Evolutionary conservation across 2,329 filamentous ascomycete genomes (phyloP), one percentile per base, ranked within the genome.

Genomic region (Talaromyces sp.): DNA sequence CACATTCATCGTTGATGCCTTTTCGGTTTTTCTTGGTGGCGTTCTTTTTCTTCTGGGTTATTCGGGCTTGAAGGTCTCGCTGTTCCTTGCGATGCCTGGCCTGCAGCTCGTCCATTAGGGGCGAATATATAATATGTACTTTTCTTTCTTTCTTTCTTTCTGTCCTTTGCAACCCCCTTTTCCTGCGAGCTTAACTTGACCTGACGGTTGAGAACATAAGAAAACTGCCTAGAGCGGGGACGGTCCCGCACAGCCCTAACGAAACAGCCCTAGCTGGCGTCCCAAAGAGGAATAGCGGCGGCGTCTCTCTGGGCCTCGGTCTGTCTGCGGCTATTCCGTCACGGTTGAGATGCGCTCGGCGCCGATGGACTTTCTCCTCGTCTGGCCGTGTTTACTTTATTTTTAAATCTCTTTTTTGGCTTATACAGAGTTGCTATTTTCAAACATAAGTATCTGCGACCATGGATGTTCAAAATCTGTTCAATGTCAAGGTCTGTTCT

Each of bases 11-110:
- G 65, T 87, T 87, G 47, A 94, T 81, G 31, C 88, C 87, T 73
- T 89, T 87, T 56, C 86, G 81, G 8, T 85, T 87, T 75, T 87
- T 88, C 79, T 98, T 99, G 54, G 89, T 96, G 16, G 95, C 93
- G 68, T 90, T 89, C 82, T 97, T 98, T 83, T 97, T 99, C 83
- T 97, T 98, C 78, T 89, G 92, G 5, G 91, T 97, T 71, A 96
- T 87, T 63, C 89, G 88, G 57, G 87, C 85, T 75, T 96, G 91
- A 30, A 99, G 83, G 64, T 98, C 94, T 68, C 88, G 89, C 74
- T 90, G 87, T 78, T 99, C 94, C 76, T 91, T 95, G 69, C 91
- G 88, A 75, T 99, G 95, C 54, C 88, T 89, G 42, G 87, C 81
- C 69, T 91, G 88, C 61, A 95, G 79, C 65, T 90, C 87, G 63